phyloP scores from a whole-genome alignment of 176 grass and related monocot genomes.

The Hsuehochloa calcarea region DNA sequence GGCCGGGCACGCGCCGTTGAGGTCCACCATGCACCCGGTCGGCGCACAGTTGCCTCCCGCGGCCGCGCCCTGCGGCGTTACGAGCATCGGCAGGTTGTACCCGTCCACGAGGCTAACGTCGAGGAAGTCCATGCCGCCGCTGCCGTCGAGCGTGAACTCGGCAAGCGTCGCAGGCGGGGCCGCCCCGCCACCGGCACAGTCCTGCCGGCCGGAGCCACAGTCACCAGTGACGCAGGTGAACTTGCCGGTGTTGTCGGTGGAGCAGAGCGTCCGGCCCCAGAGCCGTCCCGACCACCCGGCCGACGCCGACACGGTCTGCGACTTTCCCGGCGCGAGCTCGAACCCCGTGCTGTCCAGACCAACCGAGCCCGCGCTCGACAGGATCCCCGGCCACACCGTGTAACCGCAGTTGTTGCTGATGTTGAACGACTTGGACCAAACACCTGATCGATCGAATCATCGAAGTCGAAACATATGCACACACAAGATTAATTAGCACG shows the following conservation, averaged over 20 bases:
- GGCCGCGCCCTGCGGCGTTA: conserved; percentile 33
- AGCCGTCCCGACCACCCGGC: conserved; percentile 55
- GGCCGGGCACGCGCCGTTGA: conserved; percentile 64
- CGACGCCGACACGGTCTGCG: conserved; percentile 26
- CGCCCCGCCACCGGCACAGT: not conserved
- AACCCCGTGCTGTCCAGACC: conserved; percentile 46
- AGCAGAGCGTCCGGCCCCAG: conserved; percentile 56
- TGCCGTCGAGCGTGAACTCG: conserved; percentile 31
- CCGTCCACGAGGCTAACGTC: conserved; percentile 70
- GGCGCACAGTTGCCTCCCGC: not conserved
- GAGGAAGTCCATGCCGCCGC: conserved; percentile 50
- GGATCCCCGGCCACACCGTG: conserved; percentile 61
- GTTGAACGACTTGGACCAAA: conserved; percentile 7
- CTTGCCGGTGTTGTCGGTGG: conserved; percentile 9
- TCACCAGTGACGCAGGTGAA: conserved; percentile 58
- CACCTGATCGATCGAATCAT: not conserved
- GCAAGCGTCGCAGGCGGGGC: not conserved
- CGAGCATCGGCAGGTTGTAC: conserved; percentile 61
- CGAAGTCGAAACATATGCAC: not conserved
- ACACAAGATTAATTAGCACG: not conserved
- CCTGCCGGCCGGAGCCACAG: conserved; percentile 45
- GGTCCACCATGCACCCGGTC: conserved; percentile 52
- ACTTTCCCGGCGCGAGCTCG: conserved; percentile 28
- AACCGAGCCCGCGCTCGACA: conserved; percentile 35
- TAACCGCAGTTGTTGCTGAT: conserved; percentile 54